phyloP scores from a whole-genome alignment of 306 rosid genomes.

The Oemleria cerasiformis region DNA sequence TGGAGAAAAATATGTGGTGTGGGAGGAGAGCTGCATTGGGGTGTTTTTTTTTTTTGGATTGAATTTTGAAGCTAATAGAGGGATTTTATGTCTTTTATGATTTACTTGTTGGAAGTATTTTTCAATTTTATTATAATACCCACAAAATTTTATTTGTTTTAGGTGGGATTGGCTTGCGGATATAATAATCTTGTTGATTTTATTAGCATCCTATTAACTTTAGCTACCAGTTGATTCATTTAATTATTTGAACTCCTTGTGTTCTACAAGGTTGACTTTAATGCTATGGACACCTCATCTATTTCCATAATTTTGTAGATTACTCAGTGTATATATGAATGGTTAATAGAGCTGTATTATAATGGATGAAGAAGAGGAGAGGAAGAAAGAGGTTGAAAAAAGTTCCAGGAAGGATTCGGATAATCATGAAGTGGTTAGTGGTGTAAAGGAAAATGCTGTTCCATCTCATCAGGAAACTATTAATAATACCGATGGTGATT shows the following conservation, averaged over 20 bases:
- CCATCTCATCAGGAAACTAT: slow-evolving; percentile 32
- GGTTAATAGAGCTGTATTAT: slow-evolving; percentile 30
- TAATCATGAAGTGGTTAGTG: slow-evolving; percentile 30
- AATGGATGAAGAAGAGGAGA: slow-evolving; percentile 81
- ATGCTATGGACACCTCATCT: neutral
- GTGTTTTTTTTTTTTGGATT: neutral
- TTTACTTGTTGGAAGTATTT: slow-evolving; percentile 10
- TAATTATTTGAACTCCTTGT: slow-evolving; percentile 4
- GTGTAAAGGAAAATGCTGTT: slow-evolving; percentile 29
- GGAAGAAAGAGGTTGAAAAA: slow-evolving; percentile 37
- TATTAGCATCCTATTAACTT: neutral
- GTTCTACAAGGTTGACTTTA: slow-evolving; percentile 15
- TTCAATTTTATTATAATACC: slow-evolving; percentile 5
- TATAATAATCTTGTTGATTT: neutral
- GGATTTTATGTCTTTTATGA: slow-evolving; percentile 4
- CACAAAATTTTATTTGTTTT: slow-evolving; percentile 1
- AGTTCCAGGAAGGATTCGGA: slow-evolving; percentile 37
- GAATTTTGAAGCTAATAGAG: slow-evolving; percentile 6
- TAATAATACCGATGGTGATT: slow-evolving; percentile 23
- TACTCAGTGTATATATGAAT: slow-evolving; percentile 29
- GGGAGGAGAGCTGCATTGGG: slow-evolving; percentile 3
- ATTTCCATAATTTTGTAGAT: slow-evolving; percentile 38
- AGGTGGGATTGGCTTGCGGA: neutral
- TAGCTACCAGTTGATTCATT: slow-evolving; percentile 1
- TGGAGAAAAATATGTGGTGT: neutral